phyloP scores from a whole-genome alignment of 768 basidiomycete genomes.

The Suillus hirtellus region DNA sequence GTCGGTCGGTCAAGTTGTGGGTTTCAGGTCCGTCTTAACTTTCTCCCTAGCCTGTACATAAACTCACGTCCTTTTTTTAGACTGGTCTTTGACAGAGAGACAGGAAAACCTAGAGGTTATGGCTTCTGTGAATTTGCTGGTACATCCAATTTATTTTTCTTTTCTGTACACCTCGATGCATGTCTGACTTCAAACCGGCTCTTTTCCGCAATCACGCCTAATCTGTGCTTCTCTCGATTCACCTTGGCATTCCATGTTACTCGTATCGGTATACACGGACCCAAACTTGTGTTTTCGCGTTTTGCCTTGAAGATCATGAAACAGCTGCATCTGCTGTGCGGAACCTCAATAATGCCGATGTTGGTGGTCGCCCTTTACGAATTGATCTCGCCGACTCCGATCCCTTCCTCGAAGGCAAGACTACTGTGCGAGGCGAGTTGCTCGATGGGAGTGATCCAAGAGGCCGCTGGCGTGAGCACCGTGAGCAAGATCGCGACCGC shows the following conservation, averaged over 20 bases:
- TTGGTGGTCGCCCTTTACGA: slow-evolving; percentile 88
- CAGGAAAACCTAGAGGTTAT: slow-evolving; percentile 93
- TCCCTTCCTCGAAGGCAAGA: slow-evolving; percentile 89
- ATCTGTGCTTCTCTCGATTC: slow-evolving; percentile 18
- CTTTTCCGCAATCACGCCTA: slow-evolving; percentile 15
- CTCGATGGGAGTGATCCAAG: slow-evolving; percentile 58
- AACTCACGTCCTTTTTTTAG: slow-evolving; percentile 38
- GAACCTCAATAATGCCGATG: slow-evolving; percentile 90
- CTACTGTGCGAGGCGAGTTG: slow-evolving; percentile 81
- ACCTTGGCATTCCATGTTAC: slow-evolving; percentile 14
- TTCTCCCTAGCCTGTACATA: not conserved
- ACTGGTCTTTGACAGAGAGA: slow-evolving; percentile 86
- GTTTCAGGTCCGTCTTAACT: slow-evolving; percentile 64
- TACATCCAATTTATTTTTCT: slow-evolving; percentile 47
- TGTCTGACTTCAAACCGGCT: slow-evolving; percentile 41
- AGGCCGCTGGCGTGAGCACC: slow-evolving; percentile 45
- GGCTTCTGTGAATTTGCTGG: slow-evolving; percentile 93
- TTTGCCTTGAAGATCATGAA: slow-evolving; percentile 72
- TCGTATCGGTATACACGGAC: not conserved
- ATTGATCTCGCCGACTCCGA: slow-evolving; percentile 95
- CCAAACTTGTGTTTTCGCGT: slow-evolving; percentile 8
- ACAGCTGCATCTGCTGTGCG: slow-evolving; percentile 94
- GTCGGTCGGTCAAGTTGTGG: slow-evolving; percentile 83
- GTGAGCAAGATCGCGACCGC: slow-evolving; percentile 54
- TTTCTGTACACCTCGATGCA: slow-evolving; percentile 22